Base-by-base conservation (phyloP, 371 early-diverging fungal genomes). In the Mortierella sp. region DNA sequence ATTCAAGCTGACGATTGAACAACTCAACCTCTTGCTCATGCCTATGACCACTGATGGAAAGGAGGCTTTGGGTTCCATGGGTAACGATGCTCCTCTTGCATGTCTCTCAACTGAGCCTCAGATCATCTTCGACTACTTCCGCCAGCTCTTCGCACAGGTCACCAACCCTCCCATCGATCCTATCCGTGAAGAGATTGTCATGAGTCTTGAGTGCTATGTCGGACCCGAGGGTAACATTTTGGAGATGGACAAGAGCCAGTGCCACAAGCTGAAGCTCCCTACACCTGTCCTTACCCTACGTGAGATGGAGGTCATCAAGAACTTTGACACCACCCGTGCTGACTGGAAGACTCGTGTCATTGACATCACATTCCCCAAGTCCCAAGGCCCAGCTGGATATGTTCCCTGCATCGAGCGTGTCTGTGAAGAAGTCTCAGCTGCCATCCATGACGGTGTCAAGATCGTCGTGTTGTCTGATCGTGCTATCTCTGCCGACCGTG, bases 101-200 rank as follows among this genome's bases (percentile, higher is more conserved):
- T 98, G 98, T 83, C 81, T 98, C 45, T 89, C 95, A 23, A 84
- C 85, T 26, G 87, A 94, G 67, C 96, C 97, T 23, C 92, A 95
- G 54, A 86, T 94, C 50, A 84, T 94, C 55, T 98, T 93, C 81
- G 97, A 98, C 66, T 98, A 97, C 85, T 96, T 98, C 84, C 90
- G 96, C 38, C 93, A 98, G 82, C 84, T 97, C 21, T 96, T 97
- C 67, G 98, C 98, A 27, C 98, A 98, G 81, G 98, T 97, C 50
- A 96, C 96, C 54, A 96, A 98, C 68, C 95, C 95, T 61, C 97
- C 98, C 18, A 97, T 98, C 60, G 98, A 98, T 84, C 97, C 98
- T 31, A 97, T 98, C 74, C 95, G 98, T 73, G 97, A 98, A 82
- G 92, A 93, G 63, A 93, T 97, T 66, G 96, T 97, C 83, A 98